phyloP scores from a whole-genome alignment of 257 asterid species.

The Perilla frutescens region DNA sequence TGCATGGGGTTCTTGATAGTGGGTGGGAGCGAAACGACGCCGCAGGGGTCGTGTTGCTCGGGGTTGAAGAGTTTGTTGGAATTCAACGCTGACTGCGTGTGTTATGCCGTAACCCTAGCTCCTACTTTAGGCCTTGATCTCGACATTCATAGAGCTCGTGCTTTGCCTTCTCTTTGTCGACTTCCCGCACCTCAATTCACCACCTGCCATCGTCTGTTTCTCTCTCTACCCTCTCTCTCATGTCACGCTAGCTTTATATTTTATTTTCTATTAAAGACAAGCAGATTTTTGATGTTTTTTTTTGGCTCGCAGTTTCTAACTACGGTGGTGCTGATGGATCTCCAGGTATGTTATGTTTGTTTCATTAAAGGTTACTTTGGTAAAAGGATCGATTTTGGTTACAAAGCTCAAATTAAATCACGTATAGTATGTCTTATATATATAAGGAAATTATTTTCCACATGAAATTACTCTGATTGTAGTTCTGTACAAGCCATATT shows the following conservation, averaged over 20 bases:
- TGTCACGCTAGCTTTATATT: too few relatives aligned
- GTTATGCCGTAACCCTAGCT: conserved; percentile 18
- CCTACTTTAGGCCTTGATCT: conserved; percentile 25
- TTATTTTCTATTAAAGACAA: neutral
- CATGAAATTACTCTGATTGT: too few relatives aligned
- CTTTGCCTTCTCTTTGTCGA: conserved; percentile 32
- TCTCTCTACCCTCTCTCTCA: neutral
- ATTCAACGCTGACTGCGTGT: conserved; percentile 29
- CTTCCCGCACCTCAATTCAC: conserved; percentile 9
- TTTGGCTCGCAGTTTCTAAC: conserved; percentile 5
- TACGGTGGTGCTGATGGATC: conserved; percentile 4
- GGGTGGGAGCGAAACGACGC: conserved; percentile 28
- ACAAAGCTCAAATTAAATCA: too few relatives aligned
- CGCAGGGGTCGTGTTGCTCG: conserved; percentile 28
- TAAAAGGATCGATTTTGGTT: too few relatives aligned
- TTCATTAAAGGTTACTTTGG: too few relatives aligned
- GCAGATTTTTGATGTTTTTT: neutral
- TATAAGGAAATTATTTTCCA: too few relatives aligned
- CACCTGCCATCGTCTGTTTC: conserved; percentile 28
- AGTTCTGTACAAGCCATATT: too few relatives aligned
- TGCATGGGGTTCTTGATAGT: conserved; percentile 32
- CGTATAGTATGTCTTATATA: too few relatives aligned
- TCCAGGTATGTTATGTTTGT: conserved; percentile 27
- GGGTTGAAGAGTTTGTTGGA: conserved; percentile 25
- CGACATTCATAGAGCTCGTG: conserved; percentile 35